Evolutionary conservation across 768 basidiomycete species (phyloP).

Genomic region (Suillus decipiens): DNA sequence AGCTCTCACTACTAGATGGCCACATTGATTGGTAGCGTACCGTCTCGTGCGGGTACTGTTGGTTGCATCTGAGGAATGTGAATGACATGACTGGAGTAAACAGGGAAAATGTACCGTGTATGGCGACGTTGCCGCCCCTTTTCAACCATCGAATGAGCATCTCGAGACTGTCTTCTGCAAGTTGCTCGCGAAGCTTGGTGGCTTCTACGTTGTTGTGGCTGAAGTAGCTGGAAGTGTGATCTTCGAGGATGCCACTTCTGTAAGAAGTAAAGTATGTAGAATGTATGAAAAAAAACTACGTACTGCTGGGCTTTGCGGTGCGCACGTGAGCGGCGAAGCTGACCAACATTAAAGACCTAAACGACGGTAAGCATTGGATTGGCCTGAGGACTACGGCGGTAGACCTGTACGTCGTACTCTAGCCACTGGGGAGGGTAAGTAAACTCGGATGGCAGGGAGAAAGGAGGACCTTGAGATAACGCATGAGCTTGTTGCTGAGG

Average conservation of each 20-base stretch:
- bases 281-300: constrained; percentile 21
- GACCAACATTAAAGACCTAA: constrained; percentile 98
- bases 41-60: constrained; percentile 83
- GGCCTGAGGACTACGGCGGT: constrained; percentile 6
- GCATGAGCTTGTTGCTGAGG: constrained; percentile 95
- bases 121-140: constrained; percentile 94
- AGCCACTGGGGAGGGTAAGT: constrained; percentile 72
- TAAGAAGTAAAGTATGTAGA: constrained; percentile 6
- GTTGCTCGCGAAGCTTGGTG: constrained; percentile 70
- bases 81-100: background rate
- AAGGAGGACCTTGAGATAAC: constrained; percentile 81
- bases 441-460: constrained; percentile 5
- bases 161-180: constrained; percentile 91
- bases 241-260: constrained; percentile 83
- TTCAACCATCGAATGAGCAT: constrained; percentile 95
- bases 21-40: constrained; percentile 37
- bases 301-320: constrained; percentile 76
- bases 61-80: constrained; percentile 74
- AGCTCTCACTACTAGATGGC: background rate
- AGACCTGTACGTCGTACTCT: constrained; percentile 94
- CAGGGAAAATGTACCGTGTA: constrained; percentile 68
- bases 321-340: constrained; percentile 86
- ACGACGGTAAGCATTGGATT: constrained; percentile 7
- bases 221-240: constrained; percentile 91
- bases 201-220: constrained; percentile 83